Evolutionary conservation across 2,329 filamentous ascomycete species (phyloP).

Genomic region (Acephala macrosclerotiorum): DNA sequence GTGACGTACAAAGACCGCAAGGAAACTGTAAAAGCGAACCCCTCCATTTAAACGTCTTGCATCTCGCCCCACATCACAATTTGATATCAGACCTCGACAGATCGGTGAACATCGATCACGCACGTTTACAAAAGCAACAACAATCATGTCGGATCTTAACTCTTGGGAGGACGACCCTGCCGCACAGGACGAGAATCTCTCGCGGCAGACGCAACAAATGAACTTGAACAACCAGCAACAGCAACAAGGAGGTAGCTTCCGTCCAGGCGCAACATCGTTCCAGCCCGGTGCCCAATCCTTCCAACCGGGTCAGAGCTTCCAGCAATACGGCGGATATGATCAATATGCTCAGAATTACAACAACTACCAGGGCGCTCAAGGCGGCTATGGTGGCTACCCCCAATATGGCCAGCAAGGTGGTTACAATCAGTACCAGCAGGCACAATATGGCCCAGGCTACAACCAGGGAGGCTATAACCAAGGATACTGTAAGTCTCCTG

Average conservation of each 20-base stretch:
- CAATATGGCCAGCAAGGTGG: conserved; percentile 57
- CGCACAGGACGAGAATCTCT: conserved; percentile 78
- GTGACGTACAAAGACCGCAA: conserved; percentile 3
- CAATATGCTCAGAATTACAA: conserved; percentile 62
- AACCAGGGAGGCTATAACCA: conserved; percentile 44
- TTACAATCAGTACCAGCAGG: conserved; percentile 56
- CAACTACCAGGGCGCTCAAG: conserved; percentile 59
- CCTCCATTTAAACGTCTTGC: not conserved
- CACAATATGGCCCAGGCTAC: conserved; percentile 46
- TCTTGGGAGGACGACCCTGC: conserved; percentile 93
- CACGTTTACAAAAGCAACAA: conserved; percentile 22
- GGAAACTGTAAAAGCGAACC: not conserved
- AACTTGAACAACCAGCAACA: conserved; percentile 67
- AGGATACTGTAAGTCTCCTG: conserved; percentile 40
- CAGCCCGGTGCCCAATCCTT: conserved; percentile 75
- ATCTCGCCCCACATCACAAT: conserved; percentile 12
- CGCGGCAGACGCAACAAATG: conserved; percentile 78
- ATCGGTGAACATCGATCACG: not conserved
- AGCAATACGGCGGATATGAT: conserved; percentile 62
- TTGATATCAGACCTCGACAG: conserved; percentile 6
- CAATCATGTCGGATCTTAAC: conserved; percentile 83
- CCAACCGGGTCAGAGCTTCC: conserved; percentile 74
- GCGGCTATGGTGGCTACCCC: conserved; percentile 61
- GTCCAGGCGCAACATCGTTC: conserved; percentile 73
- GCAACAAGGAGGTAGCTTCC: conserved; percentile 61